Percentiles rank a stretch among this genome's conserved stretches.
These are phyloP conservation scores for Penicillium goetzii DNA, from an alignment of 495 filamentous ascomycete genomes.

Conservation along the genomic window DNA sequence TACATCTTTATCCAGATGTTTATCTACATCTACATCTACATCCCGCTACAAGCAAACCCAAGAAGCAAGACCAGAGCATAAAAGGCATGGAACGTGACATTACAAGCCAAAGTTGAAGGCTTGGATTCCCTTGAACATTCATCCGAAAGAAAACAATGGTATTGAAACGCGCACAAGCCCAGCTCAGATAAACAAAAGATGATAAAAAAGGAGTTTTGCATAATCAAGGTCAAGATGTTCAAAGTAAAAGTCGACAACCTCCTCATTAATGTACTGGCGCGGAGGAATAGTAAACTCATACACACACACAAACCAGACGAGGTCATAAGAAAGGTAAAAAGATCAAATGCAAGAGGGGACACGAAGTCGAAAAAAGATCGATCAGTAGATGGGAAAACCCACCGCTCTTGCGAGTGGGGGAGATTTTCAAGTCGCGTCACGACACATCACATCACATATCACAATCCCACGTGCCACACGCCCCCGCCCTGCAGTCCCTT, in stretches of 20 bases:
- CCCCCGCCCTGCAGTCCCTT: background rate
- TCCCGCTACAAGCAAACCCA: background rate
- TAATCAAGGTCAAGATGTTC: conserved; percentile 15
- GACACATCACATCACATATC: conserved; percentile 2
- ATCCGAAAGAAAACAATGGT: conserved; percentile 19
- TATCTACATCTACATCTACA: background rate
- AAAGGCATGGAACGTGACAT: conserved; percentile 22
- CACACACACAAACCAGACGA: conserved; percentile 14
- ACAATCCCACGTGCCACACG: conserved; percentile 3
- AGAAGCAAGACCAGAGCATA: conserved; percentile 2
- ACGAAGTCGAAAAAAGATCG: background rate
- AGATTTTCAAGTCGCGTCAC: background rate
- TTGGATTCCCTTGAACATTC: conserved; percentile 23
- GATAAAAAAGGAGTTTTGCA: conserved; percentile 10
- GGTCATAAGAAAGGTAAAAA: conserved; percentile 21
- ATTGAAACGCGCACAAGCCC: conserved; percentile 23
- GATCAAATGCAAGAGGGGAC: conserved; percentile 11
- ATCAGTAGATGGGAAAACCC: background rate
- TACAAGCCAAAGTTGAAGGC: conserved; percentile 27
- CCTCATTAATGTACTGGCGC: conserved; percentile 18
- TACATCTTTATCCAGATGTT: background rate
- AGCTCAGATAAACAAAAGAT: conserved; percentile 18
- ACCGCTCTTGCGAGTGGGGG: background rate
- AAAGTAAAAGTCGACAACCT: conserved; percentile 15
- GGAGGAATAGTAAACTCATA: conserved; percentile 4